These are phyloP conservation scores for Pilaira anomala DNA, from an alignment of 192 early-diverging fungal species.

Conservation along the genomic window DNA sequence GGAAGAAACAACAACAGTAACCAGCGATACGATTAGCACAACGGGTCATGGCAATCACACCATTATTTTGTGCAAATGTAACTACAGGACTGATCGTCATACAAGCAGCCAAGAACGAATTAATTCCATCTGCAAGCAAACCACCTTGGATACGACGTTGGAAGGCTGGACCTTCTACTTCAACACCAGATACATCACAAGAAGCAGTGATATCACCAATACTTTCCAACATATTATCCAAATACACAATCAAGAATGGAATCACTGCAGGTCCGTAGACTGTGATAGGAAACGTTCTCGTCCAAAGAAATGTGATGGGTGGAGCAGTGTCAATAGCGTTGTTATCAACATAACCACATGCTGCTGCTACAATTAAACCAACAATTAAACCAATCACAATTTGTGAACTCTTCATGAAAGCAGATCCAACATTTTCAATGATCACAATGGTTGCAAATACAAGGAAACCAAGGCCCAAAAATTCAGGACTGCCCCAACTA, in stretches of 20 bases:
- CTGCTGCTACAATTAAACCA: conserved; percentile 50
- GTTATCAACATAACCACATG: conserved; percentile 46
- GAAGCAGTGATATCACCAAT: conserved; percentile 53
- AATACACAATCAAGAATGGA: conserved; percentile 38
- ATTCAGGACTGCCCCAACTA: conserved; percentile 50
- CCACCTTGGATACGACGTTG: conserved; percentile 53
- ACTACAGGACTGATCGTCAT: conserved; percentile 53
- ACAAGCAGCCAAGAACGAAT: conserved; percentile 46
- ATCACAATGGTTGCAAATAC: conserved; percentile 53
- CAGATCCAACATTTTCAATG: conserved; percentile 51
- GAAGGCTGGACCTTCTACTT: conserved; percentile 48
- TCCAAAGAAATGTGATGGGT: conserved; percentile 51
- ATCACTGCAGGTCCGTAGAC: conserved; percentile 44
- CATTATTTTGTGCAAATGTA: conserved; percentile 57
- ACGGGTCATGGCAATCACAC: conserved; percentile 51
- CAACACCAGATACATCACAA: conserved; percentile 50
- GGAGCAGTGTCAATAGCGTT: conserved; percentile 42
- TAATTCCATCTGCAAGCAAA: conserved; percentile 52
- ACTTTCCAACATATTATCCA: conserved; percentile 43
- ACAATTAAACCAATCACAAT: conserved; percentile 48
- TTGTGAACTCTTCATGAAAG: conserved; percentile 52
- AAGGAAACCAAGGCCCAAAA: conserved; percentile 46
- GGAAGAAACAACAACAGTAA: conserved; percentile 46
- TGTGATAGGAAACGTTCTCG: conserved; percentile 52
- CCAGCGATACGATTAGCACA: conserved; percentile 49